These are phyloP conservation scores for Eucalyptus marginata DNA, from an alignment of 345 rosid genomes.

Conservation along the genomic window DNA sequence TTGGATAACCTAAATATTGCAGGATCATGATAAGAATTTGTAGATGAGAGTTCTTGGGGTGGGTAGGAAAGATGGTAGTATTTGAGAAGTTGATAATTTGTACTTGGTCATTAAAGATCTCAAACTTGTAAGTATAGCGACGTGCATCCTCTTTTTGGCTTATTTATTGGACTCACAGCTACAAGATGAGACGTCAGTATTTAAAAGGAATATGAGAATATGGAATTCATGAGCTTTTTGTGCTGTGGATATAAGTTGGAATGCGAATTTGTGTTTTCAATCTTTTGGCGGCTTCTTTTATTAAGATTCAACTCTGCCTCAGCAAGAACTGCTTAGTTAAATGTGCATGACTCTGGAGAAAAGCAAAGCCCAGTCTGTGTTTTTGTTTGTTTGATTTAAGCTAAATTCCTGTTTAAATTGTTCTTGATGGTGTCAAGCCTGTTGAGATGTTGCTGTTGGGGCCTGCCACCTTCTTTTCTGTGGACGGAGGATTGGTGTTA, in stretches of 20 bases:
- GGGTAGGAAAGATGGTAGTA: neutral
- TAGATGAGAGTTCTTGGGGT: neutral
- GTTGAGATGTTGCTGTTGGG: neutral
- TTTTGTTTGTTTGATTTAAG: neutral
- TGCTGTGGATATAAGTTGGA: neutral
- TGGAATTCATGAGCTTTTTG: neutral
- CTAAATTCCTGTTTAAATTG: neutral
- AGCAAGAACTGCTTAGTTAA: neutral
- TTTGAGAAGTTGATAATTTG: neutral
- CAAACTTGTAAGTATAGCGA: neutral
- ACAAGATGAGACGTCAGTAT: neutral
- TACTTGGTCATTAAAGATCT: neutral
- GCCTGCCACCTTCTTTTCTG: neutral
- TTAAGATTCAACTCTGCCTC: neutral
- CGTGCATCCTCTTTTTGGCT: neutral
- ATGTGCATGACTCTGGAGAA: neutral
- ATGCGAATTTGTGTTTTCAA: neutral
- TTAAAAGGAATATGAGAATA: neutral
- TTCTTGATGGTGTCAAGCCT: neutral
- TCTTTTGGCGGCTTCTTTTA: neutral
- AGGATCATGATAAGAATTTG: neutral
- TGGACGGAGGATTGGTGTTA: neutral
- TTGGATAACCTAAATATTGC: neutral
- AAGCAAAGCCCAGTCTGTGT: neutral
- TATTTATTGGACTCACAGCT: neutral